Percentiles rank a stretch among this genome's conserved stretches.
Evolutionary conservation across 1,284 basidiomycete genomes (phyloP).

Genomic region (Naganishia sp.): DNA sequence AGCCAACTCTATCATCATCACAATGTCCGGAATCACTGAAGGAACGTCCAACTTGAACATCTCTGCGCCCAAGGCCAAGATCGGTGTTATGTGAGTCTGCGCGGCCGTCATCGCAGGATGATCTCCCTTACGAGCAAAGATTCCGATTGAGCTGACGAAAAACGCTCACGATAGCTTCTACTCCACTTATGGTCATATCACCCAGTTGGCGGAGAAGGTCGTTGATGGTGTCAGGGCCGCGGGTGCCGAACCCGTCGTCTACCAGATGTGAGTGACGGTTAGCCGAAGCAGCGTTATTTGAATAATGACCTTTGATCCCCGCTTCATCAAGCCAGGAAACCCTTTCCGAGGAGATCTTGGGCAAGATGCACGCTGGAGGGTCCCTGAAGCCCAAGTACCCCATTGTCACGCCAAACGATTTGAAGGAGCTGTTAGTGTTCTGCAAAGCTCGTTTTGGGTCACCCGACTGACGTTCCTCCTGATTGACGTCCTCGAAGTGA

Average conservation of each 20-base stretch:
- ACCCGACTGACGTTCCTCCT: background rate
- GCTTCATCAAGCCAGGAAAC: constrained; percentile 69
- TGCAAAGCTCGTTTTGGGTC: constrained; percentile 36
- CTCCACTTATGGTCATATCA: constrained; percentile 77
- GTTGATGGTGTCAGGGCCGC: constrained; percentile 69
- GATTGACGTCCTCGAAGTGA: constrained; percentile 40
- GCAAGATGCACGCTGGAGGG: constrained; percentile 68
- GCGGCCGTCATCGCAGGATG: background rate
- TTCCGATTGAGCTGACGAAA: background rate
- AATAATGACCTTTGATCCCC: constrained; percentile 44
- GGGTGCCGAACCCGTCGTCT: constrained; percentile 72
- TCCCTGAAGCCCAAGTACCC: constrained; percentile 64
- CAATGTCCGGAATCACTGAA: constrained; percentile 27
- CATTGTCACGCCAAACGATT: constrained; percentile 65
- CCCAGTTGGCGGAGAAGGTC: constrained; percentile 73
- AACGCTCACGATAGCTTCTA: constrained; percentile 65
- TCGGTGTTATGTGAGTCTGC: constrained; percentile 31
- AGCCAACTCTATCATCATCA: background rate
- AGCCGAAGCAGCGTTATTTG: background rate
- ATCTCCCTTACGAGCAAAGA: background rate
- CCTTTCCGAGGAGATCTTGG: constrained; percentile 72
- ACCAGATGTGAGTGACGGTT: constrained; percentile 57
- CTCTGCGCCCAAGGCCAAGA: constrained; percentile 29
- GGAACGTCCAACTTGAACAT: constrained; percentile 27
- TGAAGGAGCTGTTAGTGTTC: constrained; percentile 66